phyloP scores from a whole-genome alignment of 1,139 yeast species.

The Blastobotrys illinoisensis region DNA sequence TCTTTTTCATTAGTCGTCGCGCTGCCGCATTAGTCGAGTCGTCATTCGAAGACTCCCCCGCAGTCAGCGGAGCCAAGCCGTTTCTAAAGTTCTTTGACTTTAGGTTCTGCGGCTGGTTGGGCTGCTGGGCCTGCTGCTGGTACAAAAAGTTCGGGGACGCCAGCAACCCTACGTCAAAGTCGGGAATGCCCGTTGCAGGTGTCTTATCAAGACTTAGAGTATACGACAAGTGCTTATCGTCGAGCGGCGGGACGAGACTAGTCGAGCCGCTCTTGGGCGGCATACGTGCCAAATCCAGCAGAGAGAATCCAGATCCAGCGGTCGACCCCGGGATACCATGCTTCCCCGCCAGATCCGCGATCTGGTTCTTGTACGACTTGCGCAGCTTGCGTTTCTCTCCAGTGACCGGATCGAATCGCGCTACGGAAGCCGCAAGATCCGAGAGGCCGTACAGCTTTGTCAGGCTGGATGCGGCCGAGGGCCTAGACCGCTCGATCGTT shows the following conservation, averaged over 20 bases:
- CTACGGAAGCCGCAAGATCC: conserved; percentile 68
- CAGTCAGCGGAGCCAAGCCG: conserved; percentile 1
- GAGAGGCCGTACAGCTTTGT: conserved; percentile 62
- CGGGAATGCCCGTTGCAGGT: conserved; percentile 69
- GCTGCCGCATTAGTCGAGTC: conserved; percentile 3
- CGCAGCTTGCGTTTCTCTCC: conserved; percentile 86
- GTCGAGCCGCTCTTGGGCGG: conserved; percentile 23
- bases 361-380: conserved; percentile 89
- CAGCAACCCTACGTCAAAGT: conserved; percentile 52
- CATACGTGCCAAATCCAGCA: conserved; percentile 28
- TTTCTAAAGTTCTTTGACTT: conserved; percentile 4
- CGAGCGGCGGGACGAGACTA: conserved; percentile 36
- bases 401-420: conserved; percentile 84
- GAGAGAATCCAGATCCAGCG: conserved; percentile 28
- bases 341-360: conserved; percentile 77
- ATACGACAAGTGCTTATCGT: conserved; percentile 43
- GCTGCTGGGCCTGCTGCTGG: conserved; percentile 1
- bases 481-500: conserved; percentile 32
- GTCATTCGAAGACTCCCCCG: conserved; percentile 7
- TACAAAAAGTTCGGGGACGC: conserved; percentile 6
- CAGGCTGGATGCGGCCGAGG: conserved; percentile 70
- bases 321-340: conserved; percentile 48
- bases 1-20: conserved; percentile 2
- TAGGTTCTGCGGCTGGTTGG: conserved; percentile 1
- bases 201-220: conserved; percentile 64